Base-by-base conservation (phyloP, 2,329 filamentous ascomycete genomes). In the Fusarium fujikuroi region DNA sequence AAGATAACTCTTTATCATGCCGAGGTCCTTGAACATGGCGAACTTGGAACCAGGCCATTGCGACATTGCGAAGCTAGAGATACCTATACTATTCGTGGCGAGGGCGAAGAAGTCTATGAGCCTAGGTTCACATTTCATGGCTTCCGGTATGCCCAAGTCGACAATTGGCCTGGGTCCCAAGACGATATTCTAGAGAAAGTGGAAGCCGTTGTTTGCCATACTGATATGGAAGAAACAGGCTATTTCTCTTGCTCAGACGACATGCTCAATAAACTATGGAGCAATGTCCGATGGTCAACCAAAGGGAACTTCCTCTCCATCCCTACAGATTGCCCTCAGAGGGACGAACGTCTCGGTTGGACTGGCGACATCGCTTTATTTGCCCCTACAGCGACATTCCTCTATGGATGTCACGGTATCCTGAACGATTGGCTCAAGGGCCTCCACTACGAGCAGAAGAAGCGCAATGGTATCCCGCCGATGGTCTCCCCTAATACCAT, bases 271-370 rank as follows among this genome's bases (percentile, higher is more conserved):
- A 79, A 85, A 58, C 83, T 91, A 7, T 85, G 90, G 68, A 57
- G 82, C 2, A 91, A 91, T 60, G 85, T 23, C 1, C 74, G 81
- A 30, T 90, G 88, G 88, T 84, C 84, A 10, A 89, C 89, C 84
- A 84, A 84, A 25, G 87, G 88, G 1, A 91, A 91, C 73, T 90
- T 91, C 70, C 70, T 90, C 11, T 84, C 83, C 3, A 79, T 90
- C 1, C 88, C 88, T 8, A 62, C 52, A 2, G 60, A 62, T 0
- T 89, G 87, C 66, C 87, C 87, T 1, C 86, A 89, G 73, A 81
- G 86, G 4, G 87, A 89, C 59, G 87, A 89, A 76, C 82, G 87
- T 2, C 77, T 89, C 15, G 85, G 86, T 12, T 87, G 88, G 88
- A 87, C 85, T 1, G 85, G 88, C 42, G 85, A 64, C 70, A 79